A percentile compares a stretch with the other conserved stretches of the same genome.
Conservation (phyloP, 2,329 filamentous ascomycete species). For the Colletotrichum sp. region DNA sequence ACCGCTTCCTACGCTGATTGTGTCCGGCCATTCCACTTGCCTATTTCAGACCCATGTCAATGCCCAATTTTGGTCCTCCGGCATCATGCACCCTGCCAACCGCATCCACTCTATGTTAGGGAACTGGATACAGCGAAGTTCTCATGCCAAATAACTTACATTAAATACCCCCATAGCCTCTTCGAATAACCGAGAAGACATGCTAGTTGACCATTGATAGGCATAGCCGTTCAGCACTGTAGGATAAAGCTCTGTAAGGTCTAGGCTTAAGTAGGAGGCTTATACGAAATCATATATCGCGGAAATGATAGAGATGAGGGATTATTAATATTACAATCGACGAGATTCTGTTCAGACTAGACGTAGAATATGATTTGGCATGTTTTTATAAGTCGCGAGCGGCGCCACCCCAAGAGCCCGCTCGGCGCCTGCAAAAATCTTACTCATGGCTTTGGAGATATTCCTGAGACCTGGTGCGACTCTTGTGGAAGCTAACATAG, state of each 20-base stretch:
- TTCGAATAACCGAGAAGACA: background rate
- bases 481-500: background rate
- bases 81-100: background rate
- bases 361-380: accelerated
- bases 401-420: background rate
- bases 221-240: background rate
- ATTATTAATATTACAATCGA: background rate
- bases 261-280: slow-evolving; percentile 53
- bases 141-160: background rate
- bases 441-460: background rate
- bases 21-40: background rate
- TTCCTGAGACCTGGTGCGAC: background rate
- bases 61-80: background rate
- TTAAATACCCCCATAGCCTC: background rate
- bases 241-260: slow-evolving; percentile 50
- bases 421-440: background rate
- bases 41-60: background rate
- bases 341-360: background rate
- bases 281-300: too few species aligned
- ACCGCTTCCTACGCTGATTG: too few species aligned
- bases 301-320: background rate
- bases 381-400: accelerated
- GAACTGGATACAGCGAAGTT: background rate
- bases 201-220: background rate
- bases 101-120: background rate